Conservation (phyloP, 805 yeast genomes). For the Brettanomyces bruxellensis region DNA sequence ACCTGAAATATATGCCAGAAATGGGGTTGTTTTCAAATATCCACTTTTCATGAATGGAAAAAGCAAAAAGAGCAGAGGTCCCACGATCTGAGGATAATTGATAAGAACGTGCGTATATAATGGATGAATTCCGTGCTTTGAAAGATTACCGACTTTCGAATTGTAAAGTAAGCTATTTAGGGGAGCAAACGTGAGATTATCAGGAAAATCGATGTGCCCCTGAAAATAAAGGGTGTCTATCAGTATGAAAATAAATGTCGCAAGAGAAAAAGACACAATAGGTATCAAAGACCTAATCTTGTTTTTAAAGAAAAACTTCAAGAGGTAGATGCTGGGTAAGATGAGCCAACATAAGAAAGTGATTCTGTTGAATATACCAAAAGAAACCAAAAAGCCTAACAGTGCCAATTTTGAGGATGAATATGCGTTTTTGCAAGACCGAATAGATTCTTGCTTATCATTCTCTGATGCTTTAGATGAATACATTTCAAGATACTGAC, state of each 20-base stretch:
- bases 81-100: conserved; percentile 74
- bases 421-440: neutral
- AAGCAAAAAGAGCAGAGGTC: conserved; percentile 54
- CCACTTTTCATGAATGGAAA: conserved; percentile 29
- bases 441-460: too few species aligned
- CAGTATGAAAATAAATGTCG: conserved; percentile 31
- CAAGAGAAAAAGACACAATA: conserved; percentile 27
- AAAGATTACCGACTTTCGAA: conserved; percentile 44
- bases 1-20: conserved; percentile 55
- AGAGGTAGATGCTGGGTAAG: conserved; percentile 45
- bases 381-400: conserved; percentile 42
- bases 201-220: conserved; percentile 3
- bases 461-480: too few species aligned
- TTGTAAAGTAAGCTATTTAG: conserved; percentile 72
- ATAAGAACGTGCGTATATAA: conserved; percentile 62
- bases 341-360: conserved; percentile 73
- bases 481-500: conserved; percentile 10
- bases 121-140: conserved; percentile 78
- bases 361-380: conserved; percentile 79
- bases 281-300: conserved; percentile 27
- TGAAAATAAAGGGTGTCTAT: conserved; percentile 43
- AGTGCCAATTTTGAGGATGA: conserved; percentile 11
- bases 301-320: conserved; percentile 29
- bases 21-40: conserved; percentile 44
- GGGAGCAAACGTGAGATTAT: conserved; percentile 52